Conservation (phyloP, 2,329 filamentous ascomycete species). For the Monosporascus sp. region DNA sequence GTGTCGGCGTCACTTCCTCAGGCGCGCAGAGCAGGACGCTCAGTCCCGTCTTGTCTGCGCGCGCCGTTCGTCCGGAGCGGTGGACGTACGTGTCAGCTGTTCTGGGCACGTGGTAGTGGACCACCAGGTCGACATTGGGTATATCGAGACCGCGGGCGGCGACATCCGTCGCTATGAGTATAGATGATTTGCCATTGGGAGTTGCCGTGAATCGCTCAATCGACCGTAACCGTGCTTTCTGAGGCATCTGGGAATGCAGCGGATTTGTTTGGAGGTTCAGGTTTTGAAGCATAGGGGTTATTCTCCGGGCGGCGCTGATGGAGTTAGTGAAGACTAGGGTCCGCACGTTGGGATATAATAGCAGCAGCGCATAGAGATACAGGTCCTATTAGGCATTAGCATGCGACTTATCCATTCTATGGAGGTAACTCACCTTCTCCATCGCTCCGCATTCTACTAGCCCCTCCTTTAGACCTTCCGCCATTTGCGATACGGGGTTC, state of each 20-base stretch:
- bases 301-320: conserved; percentile 82
- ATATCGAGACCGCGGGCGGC: conserved; percentile 93
- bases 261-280: conserved; percentile 71
- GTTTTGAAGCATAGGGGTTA: conserved; percentile 78
- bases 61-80: conserved; percentile 87
- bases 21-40: conserved; percentile 87
- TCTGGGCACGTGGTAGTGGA: conserved; percentile 94
- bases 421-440: conserved; percentile 64
- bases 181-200: conserved; percentile 47
- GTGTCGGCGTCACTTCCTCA: conserved; percentile 81
- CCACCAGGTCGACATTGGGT: conserved; percentile 76
- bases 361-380: conserved; percentile 81
- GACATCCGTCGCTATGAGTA: conserved; percentile 89
- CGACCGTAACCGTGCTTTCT: conserved; percentile 90
- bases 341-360: conserved; percentile 74
- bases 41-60: conserved; percentile 69
- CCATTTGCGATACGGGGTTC: conserved; percentile 87
- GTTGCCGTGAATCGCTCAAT: conserved; percentile 80
- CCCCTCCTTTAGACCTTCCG: conserved; percentile 77
- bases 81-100: conserved; percentile 93
- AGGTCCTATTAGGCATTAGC: conserved; percentile 57
- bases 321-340: conserved; percentile 94
- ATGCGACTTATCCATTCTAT: neutral
- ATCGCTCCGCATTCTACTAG: conserved; percentile 87
- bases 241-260: conserved; percentile 89